Evolutionary conservation across 257 asterid species (phyloP).

Genomic region (Ehretia macrophylla): DNA sequence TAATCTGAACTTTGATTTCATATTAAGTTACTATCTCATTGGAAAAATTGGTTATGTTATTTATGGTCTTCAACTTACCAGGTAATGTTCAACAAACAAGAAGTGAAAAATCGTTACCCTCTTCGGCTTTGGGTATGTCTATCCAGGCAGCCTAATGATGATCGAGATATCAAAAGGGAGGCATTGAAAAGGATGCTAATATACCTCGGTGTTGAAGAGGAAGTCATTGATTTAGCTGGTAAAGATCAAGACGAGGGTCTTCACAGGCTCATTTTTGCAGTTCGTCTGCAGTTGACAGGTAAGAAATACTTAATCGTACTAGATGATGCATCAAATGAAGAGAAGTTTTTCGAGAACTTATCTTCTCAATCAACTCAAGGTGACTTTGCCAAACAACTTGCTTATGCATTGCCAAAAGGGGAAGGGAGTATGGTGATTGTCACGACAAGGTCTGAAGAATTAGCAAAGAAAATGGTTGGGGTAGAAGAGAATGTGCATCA

Average conservation of each 20-base stretch:
- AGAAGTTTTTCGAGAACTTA: conserved; percentile 9
- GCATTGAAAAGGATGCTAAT: conserved; percentile 26
- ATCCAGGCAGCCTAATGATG: conserved; percentile 24
- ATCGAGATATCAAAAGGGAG: conserved; percentile 18
- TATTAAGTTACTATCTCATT: no score
- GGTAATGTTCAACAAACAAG: conserved; percentile 16
- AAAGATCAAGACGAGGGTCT: conserved; percentile 5
- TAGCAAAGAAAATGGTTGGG: conserved; percentile 25
- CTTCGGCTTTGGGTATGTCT: conserved; percentile 44
- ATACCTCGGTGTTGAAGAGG: conserved; percentile 33
- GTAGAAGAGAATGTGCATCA: conserved; percentile 23
- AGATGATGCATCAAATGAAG: conserved; percentile 28
- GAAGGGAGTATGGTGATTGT: conserved; percentile 31
- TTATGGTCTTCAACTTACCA: no score
- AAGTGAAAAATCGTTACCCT: conserved; percentile 28
- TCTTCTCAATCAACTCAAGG: conserved; percentile 5
- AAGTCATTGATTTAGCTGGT: neutral
- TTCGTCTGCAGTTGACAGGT: conserved; percentile 31
- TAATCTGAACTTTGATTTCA: no score
- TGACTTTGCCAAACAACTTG: neutral
- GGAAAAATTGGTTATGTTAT: no score
- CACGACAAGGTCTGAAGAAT: conserved; percentile 22
- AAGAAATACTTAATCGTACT: conserved; percentile 34
- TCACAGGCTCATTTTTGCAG: conserved; percentile 21
- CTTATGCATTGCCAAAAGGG: conserved; percentile 34